Evolutionary conservation across 805 yeast genomes (phyloP).

Genomic region (Ogataea saltuana): DNA sequence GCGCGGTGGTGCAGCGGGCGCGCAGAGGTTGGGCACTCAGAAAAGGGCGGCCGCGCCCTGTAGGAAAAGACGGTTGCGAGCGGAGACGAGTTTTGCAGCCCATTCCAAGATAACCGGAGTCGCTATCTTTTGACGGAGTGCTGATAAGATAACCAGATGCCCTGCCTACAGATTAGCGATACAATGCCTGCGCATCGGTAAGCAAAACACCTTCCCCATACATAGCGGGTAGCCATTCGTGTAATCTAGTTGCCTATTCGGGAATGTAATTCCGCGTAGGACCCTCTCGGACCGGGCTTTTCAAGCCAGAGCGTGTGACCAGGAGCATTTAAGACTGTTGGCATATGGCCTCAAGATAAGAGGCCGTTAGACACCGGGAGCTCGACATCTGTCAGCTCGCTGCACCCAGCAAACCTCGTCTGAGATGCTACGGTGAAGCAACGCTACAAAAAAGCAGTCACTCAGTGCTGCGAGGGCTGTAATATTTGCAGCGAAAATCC

Average conservation of each 20-base stretch:
- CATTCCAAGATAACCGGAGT: slow-evolving; percentile 5
- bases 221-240: background rate
- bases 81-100: background rate
- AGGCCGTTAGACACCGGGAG: no score
- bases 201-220: slow-evolving; percentile 1
- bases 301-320: no score
- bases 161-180: slow-evolving; percentile 2
- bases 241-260: background rate
- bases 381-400: no score
- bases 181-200: slow-evolving; percentile 1
- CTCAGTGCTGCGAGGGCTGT: no score
- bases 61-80: background rate
- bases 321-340: no score
- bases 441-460: no score
- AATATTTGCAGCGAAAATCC: no score
- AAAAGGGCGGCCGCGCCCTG: background rate
- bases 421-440: no score
- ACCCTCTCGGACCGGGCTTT: background rate
- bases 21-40: background rate
- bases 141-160: slow-evolving; percentile 5
- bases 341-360: no score
- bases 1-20: background rate
- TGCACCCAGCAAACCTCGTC: no score
- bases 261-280: background rate
- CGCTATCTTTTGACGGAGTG: slow-evolving; percentile 3